Conservation (phyloP, 106 monocot genomes). For the Apostasia ramifera region DNA sequence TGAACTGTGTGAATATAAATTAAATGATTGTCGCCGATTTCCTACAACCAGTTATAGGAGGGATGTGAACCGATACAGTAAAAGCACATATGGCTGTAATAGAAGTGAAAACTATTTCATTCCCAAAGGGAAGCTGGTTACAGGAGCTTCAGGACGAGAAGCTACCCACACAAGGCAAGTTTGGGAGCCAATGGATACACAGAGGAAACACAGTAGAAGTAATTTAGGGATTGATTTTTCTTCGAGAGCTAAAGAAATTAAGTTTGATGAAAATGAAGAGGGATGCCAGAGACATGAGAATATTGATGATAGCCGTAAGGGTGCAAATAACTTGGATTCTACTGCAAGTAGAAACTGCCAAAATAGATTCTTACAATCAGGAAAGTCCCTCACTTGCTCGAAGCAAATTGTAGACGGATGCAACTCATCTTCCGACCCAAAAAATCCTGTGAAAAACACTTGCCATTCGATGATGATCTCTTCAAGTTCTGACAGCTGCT, state of each 20-base stretch:
- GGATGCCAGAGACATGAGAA: neutral
- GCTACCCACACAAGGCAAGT: conserved; percentile 33
- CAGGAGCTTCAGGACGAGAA: conserved; percentile 14
- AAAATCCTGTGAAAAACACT: neutral
- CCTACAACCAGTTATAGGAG: conserved; percentile 17
- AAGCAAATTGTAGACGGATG: neutral
- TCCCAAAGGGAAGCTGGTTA: conserved; percentile 29
- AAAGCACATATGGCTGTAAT: conserved; percentile 19
- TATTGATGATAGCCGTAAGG: conserved; percentile 7
- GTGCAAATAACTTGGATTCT: neutral
- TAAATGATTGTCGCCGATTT: conserved; percentile 16
- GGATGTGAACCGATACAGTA: conserved; percentile 29
- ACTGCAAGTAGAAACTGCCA: neutral
- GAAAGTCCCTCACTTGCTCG: conserved; percentile 11
- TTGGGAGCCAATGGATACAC: conserved; percentile 61
- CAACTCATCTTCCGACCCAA: conserved; percentile 7
- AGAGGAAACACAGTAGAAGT: conserved; percentile 31
- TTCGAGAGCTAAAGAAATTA: conserved; percentile 5
- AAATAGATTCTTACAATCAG: conserved; percentile 5
- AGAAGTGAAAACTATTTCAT: conserved; percentile 14
- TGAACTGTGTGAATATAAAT: conserved; percentile 14
- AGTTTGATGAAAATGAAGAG: conserved; percentile 9
- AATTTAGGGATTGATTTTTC: conserved; percentile 16
- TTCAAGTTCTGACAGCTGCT: conserved; percentile 66
- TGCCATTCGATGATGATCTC: conserved; percentile 29